Base-by-base conservation (phyloP, 176 grass and related monocot species). In the Oryza rufipogon region DNA sequence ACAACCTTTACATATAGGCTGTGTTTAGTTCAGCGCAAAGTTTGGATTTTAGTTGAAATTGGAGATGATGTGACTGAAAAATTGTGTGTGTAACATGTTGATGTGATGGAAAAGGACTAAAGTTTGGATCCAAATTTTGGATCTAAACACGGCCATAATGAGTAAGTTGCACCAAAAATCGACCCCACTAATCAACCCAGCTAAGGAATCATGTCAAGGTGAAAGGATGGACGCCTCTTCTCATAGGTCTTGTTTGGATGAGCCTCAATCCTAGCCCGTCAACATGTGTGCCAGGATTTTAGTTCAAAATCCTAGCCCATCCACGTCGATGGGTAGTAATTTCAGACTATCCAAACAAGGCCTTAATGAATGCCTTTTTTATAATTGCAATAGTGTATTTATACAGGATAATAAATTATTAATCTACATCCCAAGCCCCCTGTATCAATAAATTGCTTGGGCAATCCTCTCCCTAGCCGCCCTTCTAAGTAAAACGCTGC, bases 371-470 rank as follows among this genome's bases (percentile, higher is more conserved):
- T 78, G 9, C 80, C 34, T 11, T 64, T 74, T 71, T 41, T 87
- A 77, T 38, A 72, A 82, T 77, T 81, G 89, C 65, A 88, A 82
- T 81, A 79, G 61, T 70, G 71, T 71, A 71, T 64, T 87, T 39
- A 91, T 68, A 80, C 42, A 87, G 17, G 20, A 85, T 81, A 20
- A 87, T 81, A 66, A 80, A 67, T 90, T n/a, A 80, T 64, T 65
- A 70, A 72, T 64, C 89, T 89, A 91, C 89, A 91, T 71, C 39
- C 88, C 86, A 91, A 89, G 72, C 82, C 84, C 84, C 70, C 69
- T 66, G 28, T 86, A 63, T 76, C 80, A 86, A 81, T 79, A 94
- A 91, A 86, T 91, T 83, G 84, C 63, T 77, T 81, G 90, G 71
- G 79, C 16, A n/a, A 45, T 72, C 71, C 70, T 80, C 65, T 86